These are phyloP conservation scores for Podila clonocystis DNA, from an alignment of 192 early-diverging fungal species.

Conservation along the genomic window DNA sequence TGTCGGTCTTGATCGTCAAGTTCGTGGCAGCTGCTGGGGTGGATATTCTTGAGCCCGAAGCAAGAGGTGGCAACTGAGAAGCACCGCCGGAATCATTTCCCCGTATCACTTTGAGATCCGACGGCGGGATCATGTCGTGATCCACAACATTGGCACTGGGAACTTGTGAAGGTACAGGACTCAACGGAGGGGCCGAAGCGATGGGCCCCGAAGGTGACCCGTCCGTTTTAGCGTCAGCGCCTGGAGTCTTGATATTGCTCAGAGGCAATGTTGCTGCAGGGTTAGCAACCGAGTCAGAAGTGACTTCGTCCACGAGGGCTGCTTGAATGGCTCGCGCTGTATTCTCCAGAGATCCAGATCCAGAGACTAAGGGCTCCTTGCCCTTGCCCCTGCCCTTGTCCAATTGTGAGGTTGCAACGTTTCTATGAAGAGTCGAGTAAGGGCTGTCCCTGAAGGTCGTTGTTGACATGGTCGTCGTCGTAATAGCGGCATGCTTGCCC, in stretches of 20 bases:
- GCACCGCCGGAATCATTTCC: not conserved
- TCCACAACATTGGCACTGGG: no score
- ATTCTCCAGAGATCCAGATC: not conserved
- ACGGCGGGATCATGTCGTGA: not conserved
- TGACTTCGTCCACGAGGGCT: slow-evolving; percentile 12
- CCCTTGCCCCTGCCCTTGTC: not conserved
- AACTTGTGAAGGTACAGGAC: not conserved
- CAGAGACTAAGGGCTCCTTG: not conserved
- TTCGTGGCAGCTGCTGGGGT: not conserved
- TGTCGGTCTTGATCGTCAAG: slow-evolving; percentile 25
- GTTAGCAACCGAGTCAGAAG: not conserved
- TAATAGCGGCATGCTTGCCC: slow-evolving; percentile 21
- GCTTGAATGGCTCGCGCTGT: not conserved
- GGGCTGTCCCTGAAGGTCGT: slow-evolving; percentile 36
- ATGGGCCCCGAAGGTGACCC: no score
- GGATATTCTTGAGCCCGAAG: not conserved
- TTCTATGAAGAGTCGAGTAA: not conserved
- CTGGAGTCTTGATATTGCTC: slow-evolving; percentile 17
- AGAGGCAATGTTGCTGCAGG: slow-evolving; percentile 20
- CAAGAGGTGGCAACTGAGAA: not conserved
- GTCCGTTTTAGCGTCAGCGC: not conserved
- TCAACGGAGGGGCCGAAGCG: not conserved
- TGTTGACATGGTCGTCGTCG: slow-evolving; percentile 48
- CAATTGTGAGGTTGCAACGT: not conserved
- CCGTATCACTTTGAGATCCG: not conserved